These are phyloP conservation scores for Halenospora varia DNA, from an alignment of 495 filamentous ascomycete species.

Conservation along the genomic window DNA sequence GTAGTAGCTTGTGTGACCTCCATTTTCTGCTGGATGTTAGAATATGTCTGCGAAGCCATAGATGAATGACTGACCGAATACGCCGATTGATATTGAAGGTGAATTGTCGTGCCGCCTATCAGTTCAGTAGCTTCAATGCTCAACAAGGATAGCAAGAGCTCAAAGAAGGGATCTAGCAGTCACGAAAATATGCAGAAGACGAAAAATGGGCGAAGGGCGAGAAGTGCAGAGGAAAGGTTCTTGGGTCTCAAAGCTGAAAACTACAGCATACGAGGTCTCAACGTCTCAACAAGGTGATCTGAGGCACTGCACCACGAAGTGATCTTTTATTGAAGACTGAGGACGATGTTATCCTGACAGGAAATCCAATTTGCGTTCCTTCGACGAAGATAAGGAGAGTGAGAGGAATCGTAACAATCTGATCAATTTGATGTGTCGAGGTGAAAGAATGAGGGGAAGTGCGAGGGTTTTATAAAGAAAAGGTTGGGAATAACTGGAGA, in stretches of 20 bases:
- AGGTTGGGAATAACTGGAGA: too few species aligned
- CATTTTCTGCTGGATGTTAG: conserved; percentile 8
- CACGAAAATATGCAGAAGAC: conserved; percentile 6
- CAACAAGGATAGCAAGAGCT: conserved; percentile 15
- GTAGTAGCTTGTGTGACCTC: neutral
- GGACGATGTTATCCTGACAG: neutral
- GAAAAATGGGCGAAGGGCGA: neutral
- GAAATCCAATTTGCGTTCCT: neutral
- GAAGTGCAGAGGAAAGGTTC: neutral
- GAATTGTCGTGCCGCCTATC: too few species aligned
- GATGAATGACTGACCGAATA: too few species aligned
- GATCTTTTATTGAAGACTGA: conserved; percentile 18
- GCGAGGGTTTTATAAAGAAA: neutral
- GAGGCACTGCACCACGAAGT: conserved; percentile 18
- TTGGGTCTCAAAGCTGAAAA: conserved; percentile 16
- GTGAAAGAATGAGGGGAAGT: neutral
- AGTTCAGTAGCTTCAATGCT: conserved; percentile 25
- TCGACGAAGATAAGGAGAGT: neutral
- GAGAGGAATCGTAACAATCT: too few species aligned
- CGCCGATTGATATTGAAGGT: too few species aligned
- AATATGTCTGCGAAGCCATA: neutral
- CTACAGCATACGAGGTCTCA: conserved; percentile 24
- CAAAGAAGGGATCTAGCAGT: conserved; percentile 18
- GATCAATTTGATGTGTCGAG: too few species aligned
- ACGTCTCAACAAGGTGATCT: conserved; percentile 15